phyloP scores from a whole-genome alignment of 31 red algal species.

The Bonnemaisonia californica region DNA sequence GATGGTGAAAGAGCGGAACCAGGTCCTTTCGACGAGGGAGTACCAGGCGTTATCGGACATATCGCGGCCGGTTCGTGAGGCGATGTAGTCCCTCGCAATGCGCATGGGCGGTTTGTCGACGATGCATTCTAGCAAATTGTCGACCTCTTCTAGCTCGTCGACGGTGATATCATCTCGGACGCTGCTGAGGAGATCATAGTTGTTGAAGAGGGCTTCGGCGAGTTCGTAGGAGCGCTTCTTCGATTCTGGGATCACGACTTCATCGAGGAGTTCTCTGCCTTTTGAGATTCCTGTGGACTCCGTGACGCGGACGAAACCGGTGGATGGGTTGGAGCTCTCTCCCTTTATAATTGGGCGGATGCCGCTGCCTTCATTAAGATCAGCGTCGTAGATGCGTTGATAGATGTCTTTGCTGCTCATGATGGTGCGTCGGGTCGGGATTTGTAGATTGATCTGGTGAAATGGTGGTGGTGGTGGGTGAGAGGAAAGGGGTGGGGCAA shows the following conservation, averaged over 20 bases:
- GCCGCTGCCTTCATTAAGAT: neutral
- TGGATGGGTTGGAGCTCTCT: neutral
- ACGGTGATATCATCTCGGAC: conserved; percentile 21
- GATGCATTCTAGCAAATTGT: conserved; percentile 9
- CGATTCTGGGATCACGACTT: conserved; percentile 13
- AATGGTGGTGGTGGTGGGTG: neutral
- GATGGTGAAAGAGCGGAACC: conserved; percentile 6
- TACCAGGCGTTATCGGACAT: conserved; percentile 8
- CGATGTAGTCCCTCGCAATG: conserved; percentile 11
- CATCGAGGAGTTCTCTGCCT: neutral
- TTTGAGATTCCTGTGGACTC: conserved; percentile 3
- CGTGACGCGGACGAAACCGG: conserved; percentile 13
- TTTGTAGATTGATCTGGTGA: neutral
- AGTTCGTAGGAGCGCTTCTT: conserved; percentile 37
- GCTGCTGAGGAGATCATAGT: conserved; percentile 13
- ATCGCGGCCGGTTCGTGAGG: neutral
- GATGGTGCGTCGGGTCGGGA: neutral
- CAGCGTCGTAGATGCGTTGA: conserved; percentile 18
- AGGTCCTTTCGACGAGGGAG: neutral
- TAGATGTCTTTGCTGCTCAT: conserved; percentile 7
- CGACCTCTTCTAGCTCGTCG: conserved; percentile 6
- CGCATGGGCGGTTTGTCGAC: conserved; percentile 16
- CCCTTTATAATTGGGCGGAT: neutral
- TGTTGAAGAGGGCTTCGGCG: conserved; percentile 37
- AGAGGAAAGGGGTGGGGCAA: no score